Evolutionary conservation across 805 yeast genomes (phyloP).

Genomic region (Pichia kluyveri): DNA sequence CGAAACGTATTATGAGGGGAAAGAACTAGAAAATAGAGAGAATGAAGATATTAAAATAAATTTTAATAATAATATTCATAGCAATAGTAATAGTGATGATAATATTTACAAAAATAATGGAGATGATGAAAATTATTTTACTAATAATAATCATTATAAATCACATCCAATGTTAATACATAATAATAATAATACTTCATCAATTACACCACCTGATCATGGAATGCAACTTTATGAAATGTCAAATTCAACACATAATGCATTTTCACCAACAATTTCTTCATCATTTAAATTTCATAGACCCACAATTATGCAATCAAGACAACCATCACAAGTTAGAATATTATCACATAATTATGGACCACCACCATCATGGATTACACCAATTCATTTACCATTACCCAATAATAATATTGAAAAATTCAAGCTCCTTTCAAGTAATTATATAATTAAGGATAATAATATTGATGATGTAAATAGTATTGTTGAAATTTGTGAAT

Average conservation of each 20-base stretch:
- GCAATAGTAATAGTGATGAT: neutral
- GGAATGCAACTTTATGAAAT: slow-evolving; percentile 4
- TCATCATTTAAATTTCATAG: slow-evolving; percentile 9
- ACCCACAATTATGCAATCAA: slow-evolving; percentile 10
- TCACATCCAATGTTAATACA: neutral
- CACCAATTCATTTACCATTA: slow-evolving; percentile 35
- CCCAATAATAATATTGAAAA: slow-evolving; percentile 33
- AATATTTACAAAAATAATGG: too few species aligned
- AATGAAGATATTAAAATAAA: neutral
- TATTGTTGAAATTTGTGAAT: slow-evolving; percentile 44
- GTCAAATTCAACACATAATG: neutral
- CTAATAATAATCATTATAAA: neutral
- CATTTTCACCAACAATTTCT: slow-evolving; percentile 3
- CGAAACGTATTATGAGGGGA: neutral
- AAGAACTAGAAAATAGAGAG: neutral
- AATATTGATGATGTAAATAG: slow-evolving; percentile 37
- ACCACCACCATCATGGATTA: slow-evolving; percentile 24
- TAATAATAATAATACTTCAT: neutral
- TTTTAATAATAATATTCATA: neutral
- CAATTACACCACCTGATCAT: neutral
- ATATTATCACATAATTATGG: neutral
- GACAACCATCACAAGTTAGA: slow-evolving; percentile 13
- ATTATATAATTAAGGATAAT: slow-evolving; percentile 32
- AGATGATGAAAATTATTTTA: neutral
- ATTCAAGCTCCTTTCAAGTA: slow-evolving; percentile 39